A percentile compares a stretch with the other conserved stretches of the same genome.
These are phyloP conservation scores for Thozetella sp. DNA, from an alignment of 495 filamentous ascomycete genomes.

Conservation along the genomic window DNA sequence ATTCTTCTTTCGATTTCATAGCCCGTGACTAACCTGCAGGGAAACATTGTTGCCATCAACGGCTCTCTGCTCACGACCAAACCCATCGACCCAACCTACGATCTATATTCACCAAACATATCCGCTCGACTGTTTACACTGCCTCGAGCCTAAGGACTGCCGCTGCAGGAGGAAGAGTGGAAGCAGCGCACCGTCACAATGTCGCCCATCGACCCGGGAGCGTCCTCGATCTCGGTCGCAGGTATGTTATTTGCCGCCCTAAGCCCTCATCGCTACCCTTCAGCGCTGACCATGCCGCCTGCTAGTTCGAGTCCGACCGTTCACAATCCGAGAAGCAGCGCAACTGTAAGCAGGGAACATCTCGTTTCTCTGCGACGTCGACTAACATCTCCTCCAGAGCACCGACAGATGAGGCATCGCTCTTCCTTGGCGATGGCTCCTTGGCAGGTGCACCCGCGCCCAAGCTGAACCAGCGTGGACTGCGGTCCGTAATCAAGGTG, in stretches of 20 bases:
- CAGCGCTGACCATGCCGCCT: conserved; percentile 19
- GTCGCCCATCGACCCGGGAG: conserved; percentile 35
- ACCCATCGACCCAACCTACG: neutral
- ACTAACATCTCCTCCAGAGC: conserved; percentile 47
- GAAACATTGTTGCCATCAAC: neutral
- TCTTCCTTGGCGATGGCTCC: conserved; percentile 95
- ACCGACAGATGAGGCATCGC: conserved; percentile 79
- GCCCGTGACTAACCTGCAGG: neutral
- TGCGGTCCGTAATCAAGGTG: conserved; percentile 91
- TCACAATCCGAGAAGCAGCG: conserved; percentile 77
- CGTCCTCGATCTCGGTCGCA: conserved; percentile 63
- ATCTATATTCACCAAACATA: neutral
- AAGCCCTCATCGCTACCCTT: neutral
- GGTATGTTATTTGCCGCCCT: conserved; percentile 31
- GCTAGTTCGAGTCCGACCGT: conserved; percentile 88
- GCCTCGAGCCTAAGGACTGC: neutral
- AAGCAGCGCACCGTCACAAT: conserved; percentile 15
- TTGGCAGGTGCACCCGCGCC: conserved; percentile 81
- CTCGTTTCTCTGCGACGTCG: conserved; percentile 6
- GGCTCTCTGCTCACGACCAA: neutral
- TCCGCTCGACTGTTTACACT: neutral
- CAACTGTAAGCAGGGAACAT: conserved; percentile 50
- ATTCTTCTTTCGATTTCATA: conserved; percentile 9
- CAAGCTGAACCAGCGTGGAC: conserved; percentile 82
- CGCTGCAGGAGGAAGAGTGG: conserved; percentile 7